Evolutionary conservation across 495 filamentous ascomycete genomes (phyloP), one percentile per base, ranked within the genome.

Genomic region (Oleoguttula mirabilis): DNA sequence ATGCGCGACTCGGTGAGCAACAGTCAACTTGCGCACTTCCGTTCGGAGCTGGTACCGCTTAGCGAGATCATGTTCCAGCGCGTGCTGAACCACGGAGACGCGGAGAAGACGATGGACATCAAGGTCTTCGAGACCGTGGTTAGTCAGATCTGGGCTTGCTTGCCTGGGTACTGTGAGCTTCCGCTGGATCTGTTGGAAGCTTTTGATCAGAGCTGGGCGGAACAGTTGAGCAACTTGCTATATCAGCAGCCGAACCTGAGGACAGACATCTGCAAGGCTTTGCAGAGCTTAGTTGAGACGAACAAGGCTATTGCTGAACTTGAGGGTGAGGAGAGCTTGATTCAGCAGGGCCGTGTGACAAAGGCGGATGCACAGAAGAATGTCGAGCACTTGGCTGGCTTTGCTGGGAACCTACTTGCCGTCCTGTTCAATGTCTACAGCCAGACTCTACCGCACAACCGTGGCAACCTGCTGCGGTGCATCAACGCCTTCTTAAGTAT

Each of bases 381-480:
- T 55, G 61, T 96, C 28, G 66, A 73, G 17, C 80, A 93, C 59
- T 68, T 98, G 8, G 75, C 82, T 3, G 56, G 59, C 3, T 87
- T 92, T 59, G 72, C 88, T 6, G 77, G 81, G 36, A 95, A 98
- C 48, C 58, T 96, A 51, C 71, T 98, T 21, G 86, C 90, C 2
- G 90, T 96, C 2, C 69, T 98, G 30, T 96, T 96, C 69, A 98
- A 98, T 56, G 88, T 96, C 20, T 98, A 96, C 65, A 92, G 81
- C 55, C 79, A 92, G 56, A 96, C 92, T 1, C 68, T 96, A 16
- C 90, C 92, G 1, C 86, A 95, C 57, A 85, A 84, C 57, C 71
- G 90, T 47, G 85, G 87, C 1, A 82, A 78, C 24, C 88, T 98
- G 38, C 68, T 98, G 19, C 77, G 84, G 55, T 94, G 87, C 52